Conservation (phyloP, 352 stramenopile species). For the Plasmopara muralis region DNA sequence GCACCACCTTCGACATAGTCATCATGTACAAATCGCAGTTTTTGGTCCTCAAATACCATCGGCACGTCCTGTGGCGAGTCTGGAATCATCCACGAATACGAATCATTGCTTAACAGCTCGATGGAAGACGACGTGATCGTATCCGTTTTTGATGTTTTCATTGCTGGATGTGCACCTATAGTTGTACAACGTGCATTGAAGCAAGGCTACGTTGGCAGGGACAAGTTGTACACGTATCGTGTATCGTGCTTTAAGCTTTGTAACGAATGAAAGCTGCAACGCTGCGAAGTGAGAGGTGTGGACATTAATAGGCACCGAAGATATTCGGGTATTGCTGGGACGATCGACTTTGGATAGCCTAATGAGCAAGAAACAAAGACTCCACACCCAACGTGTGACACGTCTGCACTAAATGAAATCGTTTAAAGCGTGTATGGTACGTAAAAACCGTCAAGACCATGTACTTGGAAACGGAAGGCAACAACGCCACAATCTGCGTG, state of each 20-base stretch:
- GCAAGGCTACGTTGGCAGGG: neutral
- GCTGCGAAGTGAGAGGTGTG: neutral
- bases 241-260: neutral
- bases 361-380: too few species aligned
- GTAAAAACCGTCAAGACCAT: too few species aligned
- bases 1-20: constrained; percentile 34
- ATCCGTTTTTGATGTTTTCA: neutral
- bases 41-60: constrained; percentile 30
- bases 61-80: constrained; percentile 26
- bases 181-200: neutral
- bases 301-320: neutral
- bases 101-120: constrained; percentile 1
- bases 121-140: neutral
- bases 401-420: too few species aligned
- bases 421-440: too few species aligned
- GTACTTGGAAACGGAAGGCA: too few species aligned
- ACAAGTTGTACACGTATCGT: neutral
- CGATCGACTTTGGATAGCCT: neutral
- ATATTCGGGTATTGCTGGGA: neutral
- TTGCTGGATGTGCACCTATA: neutral
- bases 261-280: neutral
- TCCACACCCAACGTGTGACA: too few species aligned
- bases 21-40: constrained; percentile 35
- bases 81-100: constrained; percentile 19
- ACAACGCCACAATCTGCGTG: too few species aligned